A percentile compares a stretch with the other conserved stretches of the same genome.
These are phyloP conservation scores for Dalbergia cultrata DNA, from an alignment of 306 rosid species.

Conservation along the genomic window DNA sequence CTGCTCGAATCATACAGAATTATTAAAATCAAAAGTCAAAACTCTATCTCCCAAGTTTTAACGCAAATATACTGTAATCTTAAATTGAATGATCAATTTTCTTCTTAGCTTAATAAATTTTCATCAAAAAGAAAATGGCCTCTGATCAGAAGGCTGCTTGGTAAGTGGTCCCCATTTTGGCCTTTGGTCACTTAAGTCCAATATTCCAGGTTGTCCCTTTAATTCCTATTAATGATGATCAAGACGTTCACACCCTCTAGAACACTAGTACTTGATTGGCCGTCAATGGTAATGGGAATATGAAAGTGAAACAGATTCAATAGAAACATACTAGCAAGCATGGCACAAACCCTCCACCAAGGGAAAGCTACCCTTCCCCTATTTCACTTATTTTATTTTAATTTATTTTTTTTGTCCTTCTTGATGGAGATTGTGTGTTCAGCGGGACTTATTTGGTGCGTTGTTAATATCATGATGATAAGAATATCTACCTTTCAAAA, in stretches of 20 bases:
- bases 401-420: not conserved
- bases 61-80: no score
- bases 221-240: not conserved
- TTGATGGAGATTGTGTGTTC: not conserved
- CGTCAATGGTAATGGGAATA: not conserved
- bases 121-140: no score
- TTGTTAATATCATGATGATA: conserved; percentile 14
- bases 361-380: not conserved
- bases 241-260: not conserved
- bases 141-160: not conserved
- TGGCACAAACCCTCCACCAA: not conserved
- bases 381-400: not conserved
- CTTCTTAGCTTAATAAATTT: no score
- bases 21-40: no score
- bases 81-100: no score
- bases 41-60: no score
- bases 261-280: not conserved
- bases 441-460: not conserved
- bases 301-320: not conserved
- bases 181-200: not conserved
- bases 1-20: no score
- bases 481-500: conserved; percentile 1
- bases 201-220: conserved; percentile 1
- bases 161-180: not conserved
- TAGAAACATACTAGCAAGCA: not conserved